phyloP scores from a whole-genome alignment of 108 stramenopile species.

The Chaetoceros muelleri region DNA sequence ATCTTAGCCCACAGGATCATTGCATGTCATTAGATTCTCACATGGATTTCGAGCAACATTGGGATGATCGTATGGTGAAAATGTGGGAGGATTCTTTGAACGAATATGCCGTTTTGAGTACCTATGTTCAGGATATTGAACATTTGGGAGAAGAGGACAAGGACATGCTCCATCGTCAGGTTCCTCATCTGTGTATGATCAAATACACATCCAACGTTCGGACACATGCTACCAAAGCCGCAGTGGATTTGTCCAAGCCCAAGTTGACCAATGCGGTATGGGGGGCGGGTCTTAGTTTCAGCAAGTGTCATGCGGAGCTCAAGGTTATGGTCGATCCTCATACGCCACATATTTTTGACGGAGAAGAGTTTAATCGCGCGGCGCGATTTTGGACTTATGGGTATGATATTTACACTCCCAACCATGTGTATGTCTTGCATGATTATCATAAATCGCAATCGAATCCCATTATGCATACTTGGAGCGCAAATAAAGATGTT shows the following conservation, averaged over 20 bases:
- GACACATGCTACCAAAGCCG: constrained; percentile 61
- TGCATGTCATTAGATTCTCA: constrained; percentile 87
- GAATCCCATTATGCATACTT: constrained; percentile 45
- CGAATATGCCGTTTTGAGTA: constrained; percentile 81
- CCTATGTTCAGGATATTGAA: constrained; percentile 69
- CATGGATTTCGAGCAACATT: constrained; percentile 71
- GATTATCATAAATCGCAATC: constrained; percentile 74
- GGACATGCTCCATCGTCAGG: constrained; percentile 28
- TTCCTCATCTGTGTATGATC: constrained; percentile 77
- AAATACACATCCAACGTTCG: constrained; percentile 47
- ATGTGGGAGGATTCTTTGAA: constrained; percentile 74
- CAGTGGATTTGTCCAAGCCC: constrained; percentile 34
- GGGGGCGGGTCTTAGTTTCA: constrained; percentile 79
- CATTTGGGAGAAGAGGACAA: constrained; percentile 38
- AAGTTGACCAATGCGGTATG: constrained; percentile 79
- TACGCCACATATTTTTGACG: constrained; percentile 79
- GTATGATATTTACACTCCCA: constrained; percentile 87
- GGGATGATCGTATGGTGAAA: constrained; percentile 44
- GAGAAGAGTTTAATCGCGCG: constrained; percentile 81
- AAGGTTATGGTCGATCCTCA: constrained; percentile 86
- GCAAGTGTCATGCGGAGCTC: constrained; percentile 81
- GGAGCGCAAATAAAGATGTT: constrained; percentile 18
- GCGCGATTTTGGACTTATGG: constrained; percentile 86
- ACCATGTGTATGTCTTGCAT: constrained; percentile 64
- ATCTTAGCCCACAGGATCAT: constrained; percentile 66